Conservation (phyloP, 306 rosid genomes). For the Fagus sylvatica region DNA sequence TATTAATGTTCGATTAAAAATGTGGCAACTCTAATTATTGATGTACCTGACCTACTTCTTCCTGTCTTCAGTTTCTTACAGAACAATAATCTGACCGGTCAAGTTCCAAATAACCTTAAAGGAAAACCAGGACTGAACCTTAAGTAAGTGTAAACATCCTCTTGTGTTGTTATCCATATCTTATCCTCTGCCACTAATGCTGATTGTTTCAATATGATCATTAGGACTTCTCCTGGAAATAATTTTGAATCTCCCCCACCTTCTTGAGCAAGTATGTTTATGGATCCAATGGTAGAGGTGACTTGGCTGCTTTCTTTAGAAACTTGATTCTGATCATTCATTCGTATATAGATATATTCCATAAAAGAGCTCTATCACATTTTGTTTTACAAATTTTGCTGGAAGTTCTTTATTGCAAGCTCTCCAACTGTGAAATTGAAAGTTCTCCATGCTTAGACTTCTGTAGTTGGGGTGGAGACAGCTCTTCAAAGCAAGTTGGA, state of each 20-base stretch:
- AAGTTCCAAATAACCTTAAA: slow-evolving; percentile 64
- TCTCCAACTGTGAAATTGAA: slow-evolving; percentile 31
- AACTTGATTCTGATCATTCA: slow-evolving; percentile 15
- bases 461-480: slow-evolving; percentile 8
- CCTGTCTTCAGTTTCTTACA: slow-evolving; percentile 69
- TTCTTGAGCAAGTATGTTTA: slow-evolving; percentile 38
- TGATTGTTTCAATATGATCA: slow-evolving; percentile 35
- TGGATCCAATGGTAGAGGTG: slow-evolving; percentile 22
- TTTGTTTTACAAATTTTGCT: slow-evolving; percentile 25
- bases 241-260: slow-evolving; percentile 51
- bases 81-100: slow-evolving; percentile 84
- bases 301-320: slow-evolving; percentile 16
- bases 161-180: slow-evolving; percentile 7
- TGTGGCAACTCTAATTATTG: background rate
- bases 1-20: slow-evolving; percentile 2
- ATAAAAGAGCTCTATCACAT: background rate
- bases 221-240: slow-evolving; percentile 72
- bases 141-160: slow-evolving; percentile 44
- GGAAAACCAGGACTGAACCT: slow-evolving; percentile 57
- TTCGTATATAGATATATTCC: slow-evolving; percentile 1
- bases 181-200: slow-evolving; percentile 13
- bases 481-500: slow-evolving; percentile 29
- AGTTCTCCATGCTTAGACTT: slow-evolving; percentile 18
- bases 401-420: slow-evolving; percentile 32
- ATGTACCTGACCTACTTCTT: slow-evolving; percentile 26